A percentile compares a stretch with the other conserved stretches of the same genome.
phyloP scores from a whole-genome alignment of 495 filamentous ascomycete species.

The Pseudoneurospora amorphoporcata region DNA sequence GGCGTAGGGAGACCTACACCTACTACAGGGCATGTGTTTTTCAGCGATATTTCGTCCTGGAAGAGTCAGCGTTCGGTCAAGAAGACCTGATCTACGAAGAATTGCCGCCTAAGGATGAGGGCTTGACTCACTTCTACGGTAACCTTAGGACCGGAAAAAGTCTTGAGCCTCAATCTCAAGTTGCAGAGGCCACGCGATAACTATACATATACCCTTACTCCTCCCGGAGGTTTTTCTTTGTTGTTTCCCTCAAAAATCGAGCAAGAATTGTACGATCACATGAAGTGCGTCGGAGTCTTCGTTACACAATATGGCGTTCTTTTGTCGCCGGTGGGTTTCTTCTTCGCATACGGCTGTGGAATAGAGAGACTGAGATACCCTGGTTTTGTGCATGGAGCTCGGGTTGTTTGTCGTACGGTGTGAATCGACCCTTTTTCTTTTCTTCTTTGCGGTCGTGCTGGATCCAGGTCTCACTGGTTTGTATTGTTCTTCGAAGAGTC shows the following conservation, averaged over 20 bases:
- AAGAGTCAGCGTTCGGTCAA: background rate
- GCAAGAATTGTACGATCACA: background rate
- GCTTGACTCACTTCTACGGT: background rate
- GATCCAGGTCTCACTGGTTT: background rate
- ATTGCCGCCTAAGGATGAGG: background rate
- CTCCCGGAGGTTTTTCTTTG: background rate
- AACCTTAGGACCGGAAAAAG: background rate
- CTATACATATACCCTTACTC: background rate
- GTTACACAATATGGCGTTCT: background rate
- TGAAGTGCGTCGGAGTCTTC: background rate
- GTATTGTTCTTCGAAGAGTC: background rate
- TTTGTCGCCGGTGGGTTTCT: background rate
- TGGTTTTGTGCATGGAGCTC: background rate
- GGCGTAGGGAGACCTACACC: background rate
- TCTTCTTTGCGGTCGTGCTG: background rate
- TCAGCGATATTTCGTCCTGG: background rate
- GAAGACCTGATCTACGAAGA: background rate
- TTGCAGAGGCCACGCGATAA: background rate
- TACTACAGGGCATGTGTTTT: background rate
- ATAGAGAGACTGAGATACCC: background rate
- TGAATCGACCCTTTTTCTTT: background rate
- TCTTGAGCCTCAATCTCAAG: background rate
- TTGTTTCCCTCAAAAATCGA: background rate
- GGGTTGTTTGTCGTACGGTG: background rate
- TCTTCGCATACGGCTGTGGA: background rate